These are phyloP conservation scores for Laetiporus sulphureus DNA, from an alignment of 1,284 basidiomycete species.

Conservation along the genomic window DNA sequence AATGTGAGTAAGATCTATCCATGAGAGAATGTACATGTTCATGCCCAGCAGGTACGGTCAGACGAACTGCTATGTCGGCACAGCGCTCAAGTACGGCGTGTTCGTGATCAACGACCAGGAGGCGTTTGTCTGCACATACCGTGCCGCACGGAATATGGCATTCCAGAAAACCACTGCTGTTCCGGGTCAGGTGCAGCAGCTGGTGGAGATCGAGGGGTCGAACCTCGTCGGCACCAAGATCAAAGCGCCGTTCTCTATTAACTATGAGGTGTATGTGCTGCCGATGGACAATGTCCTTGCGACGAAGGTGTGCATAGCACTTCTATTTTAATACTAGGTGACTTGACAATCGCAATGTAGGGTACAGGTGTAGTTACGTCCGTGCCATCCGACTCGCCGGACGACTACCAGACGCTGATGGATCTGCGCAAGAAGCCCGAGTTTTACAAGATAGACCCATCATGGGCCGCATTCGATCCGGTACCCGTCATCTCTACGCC, in stretches of 20 bases:
- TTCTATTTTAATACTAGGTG: background rate
- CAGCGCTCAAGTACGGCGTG: conserved; percentile 87
- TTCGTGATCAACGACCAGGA: conserved; percentile 85
- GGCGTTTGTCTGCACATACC: conserved; percentile 86
- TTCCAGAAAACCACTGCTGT: conserved; percentile 82
- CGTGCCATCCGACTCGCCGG: conserved; percentile 97
- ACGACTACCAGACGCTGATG: conserved; percentile 88
- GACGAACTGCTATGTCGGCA: conserved; percentile 97
- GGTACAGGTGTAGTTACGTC: conserved; percentile 99
- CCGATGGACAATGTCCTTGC: conserved; percentile 98
- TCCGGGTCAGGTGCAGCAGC: conserved; percentile 66
- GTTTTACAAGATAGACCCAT: conserved; percentile 92
- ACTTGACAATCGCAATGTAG: conserved; percentile 26
- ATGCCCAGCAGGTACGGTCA: conserved; percentile 76
- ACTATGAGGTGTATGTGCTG: conserved; percentile 88
- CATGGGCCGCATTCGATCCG: conserved; percentile 84
- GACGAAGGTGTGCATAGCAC: conserved; percentile 59
- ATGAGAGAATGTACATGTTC: conserved; percentile 10
- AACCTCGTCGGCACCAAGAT: conserved; percentile 88
- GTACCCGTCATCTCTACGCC: conserved; percentile 87
- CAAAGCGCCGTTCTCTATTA: conserved; percentile 80
- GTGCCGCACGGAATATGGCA: conserved; percentile 95
- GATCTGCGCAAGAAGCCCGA: conserved; percentile 97
- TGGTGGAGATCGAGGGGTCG: conserved; percentile 73
- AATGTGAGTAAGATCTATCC: conserved; percentile 55